These are phyloP conservation scores for Fusarium sterilihyphosum DNA, from an alignment of 2,329 filamentous ascomycete genomes.

Conservation along the genomic window DNA sequence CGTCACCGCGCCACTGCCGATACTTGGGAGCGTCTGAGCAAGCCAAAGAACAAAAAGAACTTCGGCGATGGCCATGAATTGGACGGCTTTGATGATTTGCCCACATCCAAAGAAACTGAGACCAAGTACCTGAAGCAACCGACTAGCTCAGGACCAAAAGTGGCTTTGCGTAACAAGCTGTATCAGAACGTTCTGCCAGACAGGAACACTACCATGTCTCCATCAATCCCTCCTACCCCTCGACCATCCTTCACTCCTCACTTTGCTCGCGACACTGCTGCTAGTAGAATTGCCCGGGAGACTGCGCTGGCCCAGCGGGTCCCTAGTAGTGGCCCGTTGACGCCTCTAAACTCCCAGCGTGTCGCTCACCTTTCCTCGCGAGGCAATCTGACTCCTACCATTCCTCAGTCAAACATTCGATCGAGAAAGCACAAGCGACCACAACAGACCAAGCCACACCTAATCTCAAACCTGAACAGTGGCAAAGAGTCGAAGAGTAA, in stretches of 20 bases:
- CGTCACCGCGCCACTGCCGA: slow-evolving; percentile 58
- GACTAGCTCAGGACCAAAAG: slow-evolving; percentile 73
- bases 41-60: slow-evolving; percentile 64
- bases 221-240: slow-evolving; percentile 65
- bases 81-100: slow-evolving; percentile 93
- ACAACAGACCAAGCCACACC: slow-evolving; percentile 79
- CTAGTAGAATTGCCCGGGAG: slow-evolving; percentile 72
- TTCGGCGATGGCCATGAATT: slow-evolving; percentile 95
- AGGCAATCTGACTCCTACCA: slow-evolving; percentile 54
- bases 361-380: slow-evolving; percentile 63
- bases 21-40: slow-evolving; percentile 74
- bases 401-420: slow-evolving; percentile 55
- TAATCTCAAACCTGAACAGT: slow-evolving; percentile 85
- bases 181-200: slow-evolving; percentile 66
- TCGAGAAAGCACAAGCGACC: slow-evolving; percentile 68
- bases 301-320: slow-evolving; percentile 68
- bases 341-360: slow-evolving; percentile 65
- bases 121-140: slow-evolving; percentile 86
- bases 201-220: slow-evolving; percentile 62
- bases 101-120: slow-evolving; percentile 84
- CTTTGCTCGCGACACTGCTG: slow-evolving; percentile 72
- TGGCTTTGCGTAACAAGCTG: slow-evolving; percentile 65
- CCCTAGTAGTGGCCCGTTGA: slow-evolving; percentile 63
- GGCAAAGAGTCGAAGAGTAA: slow-evolving; percentile 83
- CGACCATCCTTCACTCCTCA: slow-evolving; percentile 65